phyloP scores from a whole-genome alignment of 257 asterid species.

The Solanum rostratum region DNA sequence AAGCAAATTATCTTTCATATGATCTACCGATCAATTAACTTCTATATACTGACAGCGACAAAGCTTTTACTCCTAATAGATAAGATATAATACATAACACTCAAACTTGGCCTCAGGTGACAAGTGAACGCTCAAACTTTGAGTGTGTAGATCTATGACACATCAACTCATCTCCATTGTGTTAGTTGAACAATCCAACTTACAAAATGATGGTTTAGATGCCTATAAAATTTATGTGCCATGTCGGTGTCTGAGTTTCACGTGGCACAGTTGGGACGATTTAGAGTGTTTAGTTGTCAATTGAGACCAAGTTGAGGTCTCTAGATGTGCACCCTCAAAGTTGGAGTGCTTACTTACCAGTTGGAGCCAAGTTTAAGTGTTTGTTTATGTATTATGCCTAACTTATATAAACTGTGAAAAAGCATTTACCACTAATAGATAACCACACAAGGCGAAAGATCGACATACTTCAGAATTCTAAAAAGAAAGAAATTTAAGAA shows the following conservation, averaged over 20 bases:
- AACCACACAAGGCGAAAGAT: background rate
- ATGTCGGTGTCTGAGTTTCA: background rate
- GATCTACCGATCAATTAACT: background rate
- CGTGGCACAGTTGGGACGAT: background rate
- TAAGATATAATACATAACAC: background rate
- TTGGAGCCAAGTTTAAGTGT: background rate
- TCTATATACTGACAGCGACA: background rate
- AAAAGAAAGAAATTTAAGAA: background rate
- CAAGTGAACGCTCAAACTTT: background rate
- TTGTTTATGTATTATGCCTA: background rate
- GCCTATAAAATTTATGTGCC: background rate
- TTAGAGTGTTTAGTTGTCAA: background rate
- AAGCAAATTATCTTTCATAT: background rate
- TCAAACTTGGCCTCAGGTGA: background rate
- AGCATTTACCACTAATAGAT: background rate
- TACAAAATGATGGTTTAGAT: background rate
- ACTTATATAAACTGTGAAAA: background rate
- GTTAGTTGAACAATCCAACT: background rate
- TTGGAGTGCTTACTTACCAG: background rate
- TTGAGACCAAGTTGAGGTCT: background rate
- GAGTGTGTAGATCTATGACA: background rate
- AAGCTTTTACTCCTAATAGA: background rate
- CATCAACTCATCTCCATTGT: background rate
- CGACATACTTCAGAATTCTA: background rate
- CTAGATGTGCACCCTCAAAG: background rate